phyloP scores from a whole-genome alignment of 306 rosid genomes.

The peach (Prunus persica) region DNA sequence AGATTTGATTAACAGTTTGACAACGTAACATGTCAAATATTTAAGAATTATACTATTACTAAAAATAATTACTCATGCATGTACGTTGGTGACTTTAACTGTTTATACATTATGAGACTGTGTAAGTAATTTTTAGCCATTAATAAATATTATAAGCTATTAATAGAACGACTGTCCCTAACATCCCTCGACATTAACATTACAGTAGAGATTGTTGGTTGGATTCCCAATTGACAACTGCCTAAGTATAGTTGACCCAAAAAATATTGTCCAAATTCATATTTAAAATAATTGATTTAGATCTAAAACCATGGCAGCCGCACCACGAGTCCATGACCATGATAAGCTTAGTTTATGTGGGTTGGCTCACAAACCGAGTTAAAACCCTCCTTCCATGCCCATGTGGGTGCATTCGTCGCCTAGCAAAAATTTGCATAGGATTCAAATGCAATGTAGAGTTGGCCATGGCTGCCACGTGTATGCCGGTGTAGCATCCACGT shows the following conservation, averaged over 20 bases:
- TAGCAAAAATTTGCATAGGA: neutral
- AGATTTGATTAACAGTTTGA: too few relatives aligned
- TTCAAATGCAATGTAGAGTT: conserved; percentile 8
- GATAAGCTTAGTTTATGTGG: neutral
- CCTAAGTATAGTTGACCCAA: neutral
- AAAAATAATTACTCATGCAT: too few relatives aligned
- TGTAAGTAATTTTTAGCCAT: too few relatives aligned
- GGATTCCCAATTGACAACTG: neutral
- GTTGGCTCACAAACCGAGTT: conserved; percentile 17
- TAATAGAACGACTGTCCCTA: too few relatives aligned
- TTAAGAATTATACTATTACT: too few relatives aligned
- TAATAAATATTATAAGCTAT: too few relatives aligned
- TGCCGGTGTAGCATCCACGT: conserved; percentile 12
- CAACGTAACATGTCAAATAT: too few relatives aligned
- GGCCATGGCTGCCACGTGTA: conserved; percentile 25
- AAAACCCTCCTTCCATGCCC: conserved; percentile 7
- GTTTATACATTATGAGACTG: too few relatives aligned
- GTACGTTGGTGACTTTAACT: too few relatives aligned
- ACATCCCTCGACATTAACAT: too few relatives aligned
- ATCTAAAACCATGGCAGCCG: neutral
- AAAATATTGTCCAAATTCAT: neutral
- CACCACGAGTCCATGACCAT: neutral
- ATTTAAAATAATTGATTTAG: neutral
- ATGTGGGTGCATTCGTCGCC: conserved; percentile 35
- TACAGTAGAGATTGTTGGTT: neutral